A percentile compares a stretch with the other conserved stretches of the same genome.
Conservation (phyloP, 1,139 yeast genomes). For the Suhomyces terraborum region DNA sequence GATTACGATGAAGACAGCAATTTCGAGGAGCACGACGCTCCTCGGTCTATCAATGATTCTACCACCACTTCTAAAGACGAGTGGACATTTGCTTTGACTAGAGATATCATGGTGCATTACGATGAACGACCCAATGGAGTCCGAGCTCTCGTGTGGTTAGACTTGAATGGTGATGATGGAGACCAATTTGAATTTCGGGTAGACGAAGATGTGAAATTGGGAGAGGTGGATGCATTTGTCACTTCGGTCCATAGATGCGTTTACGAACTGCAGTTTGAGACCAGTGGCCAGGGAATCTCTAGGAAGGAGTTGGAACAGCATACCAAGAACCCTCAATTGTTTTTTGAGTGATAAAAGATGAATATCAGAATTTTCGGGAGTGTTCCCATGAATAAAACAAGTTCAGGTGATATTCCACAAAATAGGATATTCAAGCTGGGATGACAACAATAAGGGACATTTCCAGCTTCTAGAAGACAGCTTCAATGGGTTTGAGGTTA, state of each 20-base stretch:
- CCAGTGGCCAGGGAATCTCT: slow-evolving; percentile 49
- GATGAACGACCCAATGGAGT: slow-evolving; percentile 34
- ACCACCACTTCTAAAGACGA: slow-evolving; percentile 56
- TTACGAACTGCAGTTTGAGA: slow-evolving; percentile 73
- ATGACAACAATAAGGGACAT: too few relatives aligned
- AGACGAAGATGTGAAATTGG: slow-evolving; percentile 57
- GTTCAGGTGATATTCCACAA: too few relatives aligned
- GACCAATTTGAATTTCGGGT: slow-evolving; percentile 79
- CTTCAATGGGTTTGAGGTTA: too few relatives aligned
- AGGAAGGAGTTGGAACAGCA: slow-evolving; percentile 51
- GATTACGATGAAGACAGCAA: slow-evolving; percentile 60
- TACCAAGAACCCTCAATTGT: background rate
- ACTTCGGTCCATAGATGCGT: slow-evolving; percentile 64
- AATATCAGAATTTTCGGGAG: too few relatives aligned
- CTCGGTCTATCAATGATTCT: slow-evolving; percentile 28
- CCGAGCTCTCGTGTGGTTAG: slow-evolving; percentile 73
- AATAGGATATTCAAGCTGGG: too few relatives aligned
- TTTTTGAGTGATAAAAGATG: background rate
- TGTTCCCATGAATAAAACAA: too few relatives aligned
- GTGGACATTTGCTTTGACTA: slow-evolving; percentile 67
- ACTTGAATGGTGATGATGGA: slow-evolving; percentile 82
- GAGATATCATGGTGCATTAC: slow-evolving; percentile 55
- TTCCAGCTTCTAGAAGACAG: too few relatives aligned
- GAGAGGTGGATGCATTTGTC: slow-evolving; percentile 67
- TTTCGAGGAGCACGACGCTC: slow-evolving; percentile 43